phyloP scores from a whole-genome alignment of 345 rosid species.

The Corymbia maculata region DNA sequence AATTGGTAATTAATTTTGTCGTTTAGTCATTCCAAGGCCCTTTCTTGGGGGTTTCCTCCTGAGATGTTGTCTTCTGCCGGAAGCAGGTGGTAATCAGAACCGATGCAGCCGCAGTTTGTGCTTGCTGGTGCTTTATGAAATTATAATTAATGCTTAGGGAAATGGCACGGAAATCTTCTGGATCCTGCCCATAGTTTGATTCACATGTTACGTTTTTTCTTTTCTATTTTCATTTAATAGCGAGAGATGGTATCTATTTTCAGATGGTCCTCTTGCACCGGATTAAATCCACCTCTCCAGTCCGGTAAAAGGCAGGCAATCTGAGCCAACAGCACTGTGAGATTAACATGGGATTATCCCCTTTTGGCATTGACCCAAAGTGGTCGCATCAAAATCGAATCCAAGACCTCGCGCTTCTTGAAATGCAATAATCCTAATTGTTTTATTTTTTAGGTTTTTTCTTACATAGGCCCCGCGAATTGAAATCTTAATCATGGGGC shows the following conservation, averaged over 20 bases:
- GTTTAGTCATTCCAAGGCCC: background rate
- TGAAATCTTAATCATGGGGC: background rate
- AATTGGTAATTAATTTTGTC: background rate
- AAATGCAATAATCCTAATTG: background rate
- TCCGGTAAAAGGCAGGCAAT: background rate
- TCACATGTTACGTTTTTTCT: background rate
- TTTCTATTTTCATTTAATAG: background rate
- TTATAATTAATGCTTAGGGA: background rate
- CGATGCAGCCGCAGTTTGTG: background rate
- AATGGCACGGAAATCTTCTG: background rate
- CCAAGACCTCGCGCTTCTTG: background rate
- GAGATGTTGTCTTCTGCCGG: background rate
- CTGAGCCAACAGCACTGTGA: background rate
- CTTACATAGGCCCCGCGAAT: background rate
- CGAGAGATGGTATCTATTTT: background rate
- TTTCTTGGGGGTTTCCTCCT: background rate
- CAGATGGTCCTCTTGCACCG: background rate
- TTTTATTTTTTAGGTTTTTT: background rate
- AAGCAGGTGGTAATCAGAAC: background rate
- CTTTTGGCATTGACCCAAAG: background rate
- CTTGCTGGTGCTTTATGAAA: background rate
- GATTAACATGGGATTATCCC: background rate
- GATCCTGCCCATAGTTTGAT: background rate
- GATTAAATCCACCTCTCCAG: background rate
- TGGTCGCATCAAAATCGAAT: background rate